A percentile compares a stretch with the other conserved stretches of the same genome.
These are phyloP conservation scores for Marchantia polymorpha DNA, from an alignment of 225 moss, liverwort and hornwort genomes.

Conservation along the genomic window DNA sequence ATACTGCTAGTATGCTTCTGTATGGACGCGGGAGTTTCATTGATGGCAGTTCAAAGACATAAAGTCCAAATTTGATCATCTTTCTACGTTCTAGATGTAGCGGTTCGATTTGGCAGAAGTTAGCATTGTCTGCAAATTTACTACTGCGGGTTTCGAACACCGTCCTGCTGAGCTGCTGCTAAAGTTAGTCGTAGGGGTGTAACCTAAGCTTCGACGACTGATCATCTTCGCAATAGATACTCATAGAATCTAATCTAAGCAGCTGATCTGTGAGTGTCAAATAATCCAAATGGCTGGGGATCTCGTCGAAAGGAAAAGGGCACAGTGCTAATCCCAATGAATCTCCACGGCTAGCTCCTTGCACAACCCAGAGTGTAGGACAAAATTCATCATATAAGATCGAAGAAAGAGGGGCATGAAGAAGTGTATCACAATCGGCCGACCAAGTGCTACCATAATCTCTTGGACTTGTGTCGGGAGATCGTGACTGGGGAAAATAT, in stretches of 20 bases:
- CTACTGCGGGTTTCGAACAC: background rate
- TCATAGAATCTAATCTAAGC: background rate
- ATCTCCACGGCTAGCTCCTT: background rate
- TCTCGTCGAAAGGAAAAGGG: background rate
- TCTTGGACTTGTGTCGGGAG: background rate
- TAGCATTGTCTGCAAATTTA: background rate
- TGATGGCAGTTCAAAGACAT: too few relatives aligned
- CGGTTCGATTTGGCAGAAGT: background rate
- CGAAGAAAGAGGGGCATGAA: background rate
- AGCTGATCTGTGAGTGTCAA: too few relatives aligned
- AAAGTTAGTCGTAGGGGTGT: background rate
- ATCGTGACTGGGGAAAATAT: background rate
- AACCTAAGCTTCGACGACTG: background rate
- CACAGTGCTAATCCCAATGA: background rate
- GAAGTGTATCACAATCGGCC: background rate
- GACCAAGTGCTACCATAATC: background rate
- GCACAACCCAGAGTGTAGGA: background rate
- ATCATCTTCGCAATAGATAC: background rate
- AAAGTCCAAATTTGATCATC: background rate
- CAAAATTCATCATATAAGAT: background rate
- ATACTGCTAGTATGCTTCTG: too few relatives aligned
- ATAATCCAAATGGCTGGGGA: too few relatives aligned
- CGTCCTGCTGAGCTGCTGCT: too few relatives aligned
- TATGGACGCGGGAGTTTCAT: too few relatives aligned
- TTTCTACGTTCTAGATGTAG: background rate